Percentiles rank a stretch among this genome's conserved stretches.
These are phyloP conservation scores for Pseudocercospora macadamiae DNA, from an alignment of 2,329 filamentous ascomycete genomes.

Conservation along the genomic window DNA sequence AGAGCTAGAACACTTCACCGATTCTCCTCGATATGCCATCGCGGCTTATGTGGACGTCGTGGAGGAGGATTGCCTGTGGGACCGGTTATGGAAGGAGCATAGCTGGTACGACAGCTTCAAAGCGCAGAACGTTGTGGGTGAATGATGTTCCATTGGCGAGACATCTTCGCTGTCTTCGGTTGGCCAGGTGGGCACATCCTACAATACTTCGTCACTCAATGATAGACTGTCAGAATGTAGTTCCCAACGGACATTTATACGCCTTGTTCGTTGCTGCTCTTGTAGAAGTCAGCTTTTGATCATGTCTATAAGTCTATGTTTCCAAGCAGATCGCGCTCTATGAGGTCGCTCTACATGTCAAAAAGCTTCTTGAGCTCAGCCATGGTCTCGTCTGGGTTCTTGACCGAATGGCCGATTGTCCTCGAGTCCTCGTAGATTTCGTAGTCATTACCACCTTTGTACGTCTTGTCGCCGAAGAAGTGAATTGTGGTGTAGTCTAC, in stretches of 20 bases:
- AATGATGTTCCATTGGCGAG: no score
- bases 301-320: neutral
- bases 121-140: no score
- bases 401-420: conserved; percentile 83
- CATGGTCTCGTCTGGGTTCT: conserved; percentile 79
- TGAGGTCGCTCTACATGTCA: conserved; percentile 36
- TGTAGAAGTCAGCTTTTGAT: neutral
- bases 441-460: conserved; percentile 88
- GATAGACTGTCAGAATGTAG: neutral
- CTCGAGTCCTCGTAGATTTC: conserved; percentile 86
- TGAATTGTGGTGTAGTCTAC: conserved; percentile 85
- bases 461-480: conserved; percentile 98
- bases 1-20: no score
- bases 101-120: no score
- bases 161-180: no score
- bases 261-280: neutral
- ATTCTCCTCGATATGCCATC: no score
- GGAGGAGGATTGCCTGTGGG: no score
- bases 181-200: no score
- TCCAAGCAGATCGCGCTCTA: conserved; percentile 6
- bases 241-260: neutral
- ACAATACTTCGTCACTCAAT: no score
- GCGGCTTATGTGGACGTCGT: no score
- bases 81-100: no score
- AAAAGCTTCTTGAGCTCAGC: conserved; percentile 81